Evolutionary conservation across 2,329 filamentous ascomycete species (phyloP).

Genomic region (Botrytis fabae): DNA sequence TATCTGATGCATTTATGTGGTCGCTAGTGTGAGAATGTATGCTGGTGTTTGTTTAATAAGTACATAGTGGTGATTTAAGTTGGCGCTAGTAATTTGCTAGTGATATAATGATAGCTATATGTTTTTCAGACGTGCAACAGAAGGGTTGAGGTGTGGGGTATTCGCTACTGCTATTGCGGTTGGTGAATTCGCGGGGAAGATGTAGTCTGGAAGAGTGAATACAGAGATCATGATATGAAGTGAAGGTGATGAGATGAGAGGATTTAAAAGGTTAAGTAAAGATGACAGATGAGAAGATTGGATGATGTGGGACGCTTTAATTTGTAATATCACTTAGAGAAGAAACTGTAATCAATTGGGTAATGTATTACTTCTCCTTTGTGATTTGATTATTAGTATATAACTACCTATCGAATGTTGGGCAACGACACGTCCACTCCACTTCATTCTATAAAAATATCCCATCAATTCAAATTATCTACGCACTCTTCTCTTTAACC

Average conservation of each 20-base stretch:
- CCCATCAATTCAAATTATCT: not conserved
- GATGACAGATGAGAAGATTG: not conserved
- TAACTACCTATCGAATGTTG: not conserved
- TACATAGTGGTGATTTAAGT: not conserved
- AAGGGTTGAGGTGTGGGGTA: not conserved
- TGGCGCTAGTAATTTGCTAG: not conserved
- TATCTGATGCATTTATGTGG: not conserved
- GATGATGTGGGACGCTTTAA: not conserved
- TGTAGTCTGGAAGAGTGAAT: not conserved
- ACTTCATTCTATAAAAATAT: not conserved
- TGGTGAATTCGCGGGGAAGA: not conserved
- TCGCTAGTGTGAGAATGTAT: not conserved
- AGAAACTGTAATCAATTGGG: not conserved
- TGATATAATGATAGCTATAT: not conserved
- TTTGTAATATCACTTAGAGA: not conserved
- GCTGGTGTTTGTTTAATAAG: not conserved
- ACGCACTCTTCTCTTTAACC: not conserved
- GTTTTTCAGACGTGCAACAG: not conserved
- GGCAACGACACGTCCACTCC: not conserved
- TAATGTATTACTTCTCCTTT: not conserved
- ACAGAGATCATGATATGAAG: not conserved
- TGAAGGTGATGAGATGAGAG: not conserved
- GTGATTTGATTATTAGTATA: not conserved
- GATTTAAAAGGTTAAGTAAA: not conserved
- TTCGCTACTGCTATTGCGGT: not conserved